These are phyloP conservation scores for Pinus taeda DNA, from an alignment of 75 land plant genomes.

Conservation along the genomic window DNA sequence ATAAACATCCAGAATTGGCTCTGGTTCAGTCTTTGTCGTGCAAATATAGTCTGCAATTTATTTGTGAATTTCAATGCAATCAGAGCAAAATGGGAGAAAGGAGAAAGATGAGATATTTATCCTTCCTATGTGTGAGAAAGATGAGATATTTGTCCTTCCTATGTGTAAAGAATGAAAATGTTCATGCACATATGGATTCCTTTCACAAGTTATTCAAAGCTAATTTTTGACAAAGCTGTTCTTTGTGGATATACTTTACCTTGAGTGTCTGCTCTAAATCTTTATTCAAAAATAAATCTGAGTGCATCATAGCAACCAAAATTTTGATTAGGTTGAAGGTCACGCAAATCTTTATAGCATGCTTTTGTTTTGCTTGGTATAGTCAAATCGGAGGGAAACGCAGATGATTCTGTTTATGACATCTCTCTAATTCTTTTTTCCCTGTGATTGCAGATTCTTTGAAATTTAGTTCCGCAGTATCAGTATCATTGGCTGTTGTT, in stretches of 20 bases:
- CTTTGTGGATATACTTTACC: neutral
- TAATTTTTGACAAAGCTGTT: neutral
- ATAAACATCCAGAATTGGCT: neutral
- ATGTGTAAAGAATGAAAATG: neutral
- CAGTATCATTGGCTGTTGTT: conserved; percentile 83
- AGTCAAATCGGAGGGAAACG: neutral
- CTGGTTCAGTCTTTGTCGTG: neutral
- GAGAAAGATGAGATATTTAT: neutral
- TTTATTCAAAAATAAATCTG: neutral
- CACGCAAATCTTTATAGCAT: neutral
- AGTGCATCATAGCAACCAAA: neutral
- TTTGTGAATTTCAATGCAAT: neutral
- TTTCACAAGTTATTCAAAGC: neutral
- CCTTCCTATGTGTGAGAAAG: neutral
- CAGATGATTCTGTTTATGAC: neutral
- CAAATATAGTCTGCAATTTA: neutral
- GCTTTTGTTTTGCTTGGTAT: neutral
- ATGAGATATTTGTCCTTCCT: neutral
- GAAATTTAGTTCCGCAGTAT: conserved; percentile 85
- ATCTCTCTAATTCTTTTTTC: neutral
- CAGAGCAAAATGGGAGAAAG: neutral
- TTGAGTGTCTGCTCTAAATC: neutral
- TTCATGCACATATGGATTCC: neutral
- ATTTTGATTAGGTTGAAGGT: neutral
- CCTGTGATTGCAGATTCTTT: conserved; percentile 63